These are phyloP conservation scores for Apostasia ramifera DNA, from an alignment of 106 monocot genomes.

Conservation along the genomic window DNA sequence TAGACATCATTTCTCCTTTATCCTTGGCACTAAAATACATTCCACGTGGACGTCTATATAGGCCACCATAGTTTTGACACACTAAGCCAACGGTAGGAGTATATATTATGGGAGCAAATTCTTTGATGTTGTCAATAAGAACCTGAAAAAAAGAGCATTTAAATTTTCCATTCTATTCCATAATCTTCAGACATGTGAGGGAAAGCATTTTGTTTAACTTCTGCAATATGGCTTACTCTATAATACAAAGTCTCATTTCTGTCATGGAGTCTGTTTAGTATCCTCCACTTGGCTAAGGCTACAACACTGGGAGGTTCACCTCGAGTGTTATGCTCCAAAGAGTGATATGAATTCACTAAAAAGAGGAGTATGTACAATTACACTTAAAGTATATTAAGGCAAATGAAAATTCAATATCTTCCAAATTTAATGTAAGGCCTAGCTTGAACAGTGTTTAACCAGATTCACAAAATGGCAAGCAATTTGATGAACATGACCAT, in stretches of 20 bases:
- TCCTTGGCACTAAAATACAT: conserved; percentile 99
- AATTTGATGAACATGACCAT: too few species aligned
- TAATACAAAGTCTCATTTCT: conserved; percentile 99
- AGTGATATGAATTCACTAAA: conserved; percentile 85
- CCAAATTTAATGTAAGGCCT: too few species aligned
- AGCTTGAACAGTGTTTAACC: background rate
- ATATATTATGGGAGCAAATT: conserved; percentile 97
- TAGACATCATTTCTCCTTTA: conserved; percentile 99
- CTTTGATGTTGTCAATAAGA: conserved; percentile 94
- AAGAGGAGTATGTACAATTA: conserved; percentile 2
- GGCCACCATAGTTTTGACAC: conserved; percentile 96
- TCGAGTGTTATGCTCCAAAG: conserved; percentile 83
- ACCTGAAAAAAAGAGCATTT: conserved; percentile 37
- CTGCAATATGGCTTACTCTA: conserved; percentile 41
- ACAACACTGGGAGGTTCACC: conserved; percentile 42
- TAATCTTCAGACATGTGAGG: background rate
- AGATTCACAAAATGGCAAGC: background rate
- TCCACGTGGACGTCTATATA: conserved; percentile 93
- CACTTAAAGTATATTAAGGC: background rate
- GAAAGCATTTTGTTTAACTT: background rate
- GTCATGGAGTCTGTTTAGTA: conserved; percentile 95
- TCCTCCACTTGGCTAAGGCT: conserved; percentile 95
- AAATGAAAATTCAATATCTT: background rate
- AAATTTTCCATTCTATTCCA: background rate
- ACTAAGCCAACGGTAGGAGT: conserved; percentile 99